Evolutionary conservation across 805 yeast genomes (phyloP).

Genomic region (Candida chilensis): DNA sequence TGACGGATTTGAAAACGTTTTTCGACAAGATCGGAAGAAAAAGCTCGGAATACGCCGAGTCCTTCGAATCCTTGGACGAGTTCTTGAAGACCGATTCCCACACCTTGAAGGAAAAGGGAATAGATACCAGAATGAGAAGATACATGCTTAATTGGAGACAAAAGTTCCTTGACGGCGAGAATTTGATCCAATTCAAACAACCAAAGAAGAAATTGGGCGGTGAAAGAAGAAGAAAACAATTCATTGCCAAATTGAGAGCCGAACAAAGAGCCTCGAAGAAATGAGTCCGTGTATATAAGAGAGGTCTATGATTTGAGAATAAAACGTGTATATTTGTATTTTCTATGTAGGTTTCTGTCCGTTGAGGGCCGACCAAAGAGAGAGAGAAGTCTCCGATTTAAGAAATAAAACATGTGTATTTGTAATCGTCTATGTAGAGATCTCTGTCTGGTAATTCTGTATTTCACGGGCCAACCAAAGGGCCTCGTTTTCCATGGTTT

Average conservation of each 20-base stretch:
- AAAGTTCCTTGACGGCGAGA: slow-evolving; percentile 47
- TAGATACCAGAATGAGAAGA: slow-evolving; percentile 63
- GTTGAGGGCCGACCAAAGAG: no score
- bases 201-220: slow-evolving; percentile 83
- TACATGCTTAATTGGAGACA: slow-evolving; percentile 71
- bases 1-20: slow-evolving; percentile 71
- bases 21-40: slow-evolving; percentile 74
- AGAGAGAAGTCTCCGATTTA: no score
- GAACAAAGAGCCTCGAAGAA: slow-evolving; percentile 35
- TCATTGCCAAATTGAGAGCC: slow-evolving; percentile 48
- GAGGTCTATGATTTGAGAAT: no score
- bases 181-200: slow-evolving; percentile 44
- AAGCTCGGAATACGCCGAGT: slow-evolving; percentile 54
- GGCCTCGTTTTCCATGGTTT: slow-evolving; percentile 72
- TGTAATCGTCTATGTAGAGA: no score
- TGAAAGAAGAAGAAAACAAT: slow-evolving; percentile 62
- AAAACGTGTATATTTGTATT: no score
- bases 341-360: no score
- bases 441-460: slow-evolving; percentile 13
- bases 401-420: no score
- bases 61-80: slow-evolving; percentile 54
- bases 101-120: slow-evolving; percentile 65
- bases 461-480: slow-evolving; percentile 39
- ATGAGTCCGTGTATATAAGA: no score
- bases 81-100: slow-evolving; percentile 48